Evolutionary conservation across 1,139 yeast species (phyloP).

Genomic region (Nadsonia starkeyi-henricii): DNA sequence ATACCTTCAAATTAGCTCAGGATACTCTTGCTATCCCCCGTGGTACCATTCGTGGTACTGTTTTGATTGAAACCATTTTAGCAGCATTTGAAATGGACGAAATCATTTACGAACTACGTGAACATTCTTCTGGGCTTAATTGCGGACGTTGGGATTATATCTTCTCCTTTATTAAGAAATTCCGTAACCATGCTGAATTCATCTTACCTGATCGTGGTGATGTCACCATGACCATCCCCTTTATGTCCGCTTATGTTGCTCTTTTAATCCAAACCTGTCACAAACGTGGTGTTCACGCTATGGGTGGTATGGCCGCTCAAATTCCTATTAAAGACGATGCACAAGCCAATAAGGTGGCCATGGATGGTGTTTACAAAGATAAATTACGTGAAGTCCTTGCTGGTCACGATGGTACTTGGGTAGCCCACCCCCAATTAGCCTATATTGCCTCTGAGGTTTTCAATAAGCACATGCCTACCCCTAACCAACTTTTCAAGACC

Average conservation of each 20-base stretch:
- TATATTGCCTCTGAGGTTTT: constrained; percentile 58
- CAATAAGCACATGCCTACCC: constrained; percentile 65
- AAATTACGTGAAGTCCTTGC: constrained; percentile 57
- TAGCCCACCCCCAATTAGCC: constrained; percentile 68
- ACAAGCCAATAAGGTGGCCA: constrained; percentile 45
- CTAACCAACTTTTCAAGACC: constrained; percentile 51
- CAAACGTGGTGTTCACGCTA: constrained; percentile 59
- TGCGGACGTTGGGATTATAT: constrained; percentile 77
- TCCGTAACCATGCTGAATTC: constrained; percentile 45
- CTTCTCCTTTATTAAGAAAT: constrained; percentile 53
- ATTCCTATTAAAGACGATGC: constrained; percentile 59
- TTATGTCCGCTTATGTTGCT: constrained; percentile 57
- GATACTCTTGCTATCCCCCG: constrained; percentile 46
- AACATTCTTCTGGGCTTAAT: constrained; percentile 60
- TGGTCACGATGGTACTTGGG: constrained; percentile 73
- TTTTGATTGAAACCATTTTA: constrained; percentile 56
- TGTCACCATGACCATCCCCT: constrained; percentile 61
- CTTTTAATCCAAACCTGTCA: constrained; percentile 56
- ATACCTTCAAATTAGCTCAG: constrained; percentile 52
- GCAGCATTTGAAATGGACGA: constrained; percentile 74
- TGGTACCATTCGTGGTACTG: constrained; percentile 63
- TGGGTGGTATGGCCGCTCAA: constrained; percentile 79
- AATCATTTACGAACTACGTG: constrained; percentile 57
- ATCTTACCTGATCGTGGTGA: constrained; percentile 58
- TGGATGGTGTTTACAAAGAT: constrained; percentile 55